phyloP scores from a whole-genome alignment of 805 yeast genomes.

The Yarrowia porcina region DNA sequence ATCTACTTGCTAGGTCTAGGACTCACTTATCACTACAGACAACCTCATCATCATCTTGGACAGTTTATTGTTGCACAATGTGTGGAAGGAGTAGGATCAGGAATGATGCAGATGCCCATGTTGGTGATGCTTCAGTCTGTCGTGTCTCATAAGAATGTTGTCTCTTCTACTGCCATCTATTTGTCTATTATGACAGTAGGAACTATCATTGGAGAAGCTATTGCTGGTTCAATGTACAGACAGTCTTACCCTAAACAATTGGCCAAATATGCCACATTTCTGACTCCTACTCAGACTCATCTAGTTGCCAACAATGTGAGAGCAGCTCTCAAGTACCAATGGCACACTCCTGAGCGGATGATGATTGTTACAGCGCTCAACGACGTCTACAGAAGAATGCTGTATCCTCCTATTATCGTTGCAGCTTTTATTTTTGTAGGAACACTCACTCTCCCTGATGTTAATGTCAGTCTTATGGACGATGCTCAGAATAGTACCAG shows the following conservation, averaged over 20 bases:
- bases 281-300: not conserved
- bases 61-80: constrained; percentile 67
- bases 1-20: constrained; percentile 64
- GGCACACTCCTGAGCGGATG: constrained; percentile 14
- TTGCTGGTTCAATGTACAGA: constrained; percentile 72
- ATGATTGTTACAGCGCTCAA: constrained; percentile 23
- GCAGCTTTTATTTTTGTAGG: constrained; percentile 20
- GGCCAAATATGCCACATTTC: not conserved
- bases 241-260: constrained; percentile 48
- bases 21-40: constrained; percentile 53
- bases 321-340: not conserved
- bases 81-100: constrained; percentile 69
- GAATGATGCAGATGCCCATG: constrained; percentile 63
- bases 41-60: constrained; percentile 46
- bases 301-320: not conserved
- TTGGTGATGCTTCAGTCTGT: constrained; percentile 59
- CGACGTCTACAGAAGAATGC: constrained; percentile 14
- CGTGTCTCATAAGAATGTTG: constrained; percentile 62
- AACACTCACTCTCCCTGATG: not conserved
- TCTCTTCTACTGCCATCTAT: constrained; percentile 55
- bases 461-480: not conserved
- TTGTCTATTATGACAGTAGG: constrained; percentile 61
- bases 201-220: constrained; percentile 57
- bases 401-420: constrained; percentile 22
- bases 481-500: not conserved